Conservation (phyloP, 2,329 filamentous ascomycete genomes). For the Ceratocystis papillata region DNA sequence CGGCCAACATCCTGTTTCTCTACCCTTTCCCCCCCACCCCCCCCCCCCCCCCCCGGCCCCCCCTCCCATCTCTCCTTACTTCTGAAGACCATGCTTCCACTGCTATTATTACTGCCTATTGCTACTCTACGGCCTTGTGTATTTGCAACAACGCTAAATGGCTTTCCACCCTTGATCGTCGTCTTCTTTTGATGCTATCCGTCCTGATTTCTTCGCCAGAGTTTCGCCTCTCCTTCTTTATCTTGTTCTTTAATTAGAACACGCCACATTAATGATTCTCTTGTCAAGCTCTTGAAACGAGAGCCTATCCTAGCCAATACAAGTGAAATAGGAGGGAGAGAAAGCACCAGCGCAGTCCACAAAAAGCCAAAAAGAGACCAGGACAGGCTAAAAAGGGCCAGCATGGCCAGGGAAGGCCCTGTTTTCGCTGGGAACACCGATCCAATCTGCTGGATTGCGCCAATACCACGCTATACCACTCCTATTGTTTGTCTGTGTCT, state of each 20-base stretch:
- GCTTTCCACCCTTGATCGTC: not conserved
- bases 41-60: no score
- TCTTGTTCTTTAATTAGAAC: constrained; percentile 13
- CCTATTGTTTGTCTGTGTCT: no score
- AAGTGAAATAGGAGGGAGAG: constrained; percentile 15
- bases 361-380: no score
- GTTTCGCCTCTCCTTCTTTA: constrained; percentile 1
- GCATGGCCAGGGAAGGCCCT: not conserved
- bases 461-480: no score
- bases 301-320: constrained; percentile 11
- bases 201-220: not conserved
- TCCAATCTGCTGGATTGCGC: constrained; percentile 5
- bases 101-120: no score
- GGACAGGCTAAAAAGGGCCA: no score
- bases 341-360: no score
- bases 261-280: constrained; percentile 22
- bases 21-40: no score
- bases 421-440: constrained; percentile 3
- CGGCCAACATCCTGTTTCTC: no score
- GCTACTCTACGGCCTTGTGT: no score
- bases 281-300: constrained; percentile 16
- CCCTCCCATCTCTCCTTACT: no score
- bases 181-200: not conserved
- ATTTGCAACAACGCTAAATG: not conserved
- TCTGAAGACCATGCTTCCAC: no score